phyloP scores from a whole-genome alignment of 257 asterid species.

The Lycium ferocissimum region DNA sequence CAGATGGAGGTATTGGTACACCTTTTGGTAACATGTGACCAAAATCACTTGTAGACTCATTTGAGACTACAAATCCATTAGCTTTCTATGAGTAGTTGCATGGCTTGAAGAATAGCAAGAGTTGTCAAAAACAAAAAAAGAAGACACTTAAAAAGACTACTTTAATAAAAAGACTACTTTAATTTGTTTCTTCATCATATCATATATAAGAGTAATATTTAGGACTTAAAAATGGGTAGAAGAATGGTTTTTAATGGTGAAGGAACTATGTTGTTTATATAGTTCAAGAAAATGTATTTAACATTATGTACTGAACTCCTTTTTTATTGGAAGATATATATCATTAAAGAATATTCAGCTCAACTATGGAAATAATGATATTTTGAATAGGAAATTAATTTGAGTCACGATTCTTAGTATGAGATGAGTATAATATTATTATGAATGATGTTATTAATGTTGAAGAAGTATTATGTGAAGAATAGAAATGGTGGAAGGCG shows the following conservation, averaged over 20 bases:
- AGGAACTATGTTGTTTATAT: constrained; percentile 1
- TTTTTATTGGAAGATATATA: background rate
- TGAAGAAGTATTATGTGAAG: too few species aligned
- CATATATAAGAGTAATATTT: background rate
- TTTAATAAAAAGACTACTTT: background rate
- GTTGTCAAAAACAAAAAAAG: background rate
- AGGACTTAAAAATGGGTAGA: background rate
- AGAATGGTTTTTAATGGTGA: background rate
- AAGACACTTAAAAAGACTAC: background rate
- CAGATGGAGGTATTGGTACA: background rate
- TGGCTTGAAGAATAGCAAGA: background rate
- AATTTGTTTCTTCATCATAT: background rate
- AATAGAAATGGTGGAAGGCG: too few species aligned
- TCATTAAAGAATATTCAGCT: background rate
- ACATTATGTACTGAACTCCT: background rate
- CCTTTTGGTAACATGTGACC: too few species aligned
- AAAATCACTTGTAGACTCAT: background rate
- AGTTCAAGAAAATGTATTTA: background rate
- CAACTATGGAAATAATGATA: background rate
- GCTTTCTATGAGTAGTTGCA: constrained; percentile 11
- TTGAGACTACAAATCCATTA: background rate
- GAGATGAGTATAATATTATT: too few species aligned
- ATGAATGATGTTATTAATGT: too few species aligned
- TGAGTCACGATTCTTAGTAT: too few species aligned
- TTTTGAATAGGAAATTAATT: too few species aligned